These are phyloP conservation scores for Ophiosphaerella herpotricha DNA, from an alignment of 2,329 filamentous ascomycete genomes.

Conservation along the genomic window DNA sequence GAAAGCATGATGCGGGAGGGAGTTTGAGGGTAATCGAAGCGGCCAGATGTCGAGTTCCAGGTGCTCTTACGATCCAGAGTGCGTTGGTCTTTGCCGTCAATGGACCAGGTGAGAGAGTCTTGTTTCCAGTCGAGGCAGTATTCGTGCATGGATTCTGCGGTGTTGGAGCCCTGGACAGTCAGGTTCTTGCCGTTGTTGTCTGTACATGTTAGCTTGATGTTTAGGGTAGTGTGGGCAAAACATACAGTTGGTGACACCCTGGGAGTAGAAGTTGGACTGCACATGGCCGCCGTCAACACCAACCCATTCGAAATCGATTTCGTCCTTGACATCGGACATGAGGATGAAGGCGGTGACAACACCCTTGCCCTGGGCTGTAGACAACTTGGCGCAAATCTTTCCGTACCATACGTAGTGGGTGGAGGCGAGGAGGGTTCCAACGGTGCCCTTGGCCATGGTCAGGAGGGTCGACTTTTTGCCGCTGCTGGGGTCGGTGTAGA, in stretches of 20 bases:
- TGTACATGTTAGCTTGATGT: conserved; percentile 44
- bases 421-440: conserved; percentile 83
- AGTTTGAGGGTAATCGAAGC: conserved; percentile 88
- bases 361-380: conserved; percentile 81
- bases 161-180: conserved; percentile 61
- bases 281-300: conserved; percentile 76
- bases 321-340: conserved; percentile 93
- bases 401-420: conserved; percentile 97
- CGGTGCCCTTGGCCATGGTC: conserved; percentile 85
- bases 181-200: conserved; percentile 78
- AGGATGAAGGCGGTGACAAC: conserved; percentile 98
- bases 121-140: conserved; percentile 95
- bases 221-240: conserved; percentile 10
- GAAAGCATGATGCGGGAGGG: conserved; percentile 90
- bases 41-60: conserved; percentile 81
- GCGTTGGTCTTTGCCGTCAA: conserved; percentile 80
- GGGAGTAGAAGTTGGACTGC: conserved; percentile 97
- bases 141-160: conserved; percentile 76
- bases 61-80: conserved; percentile 76
- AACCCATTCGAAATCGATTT: conserved; percentile 96
- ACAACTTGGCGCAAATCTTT: conserved; percentile 82
- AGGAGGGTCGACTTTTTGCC: conserved; percentile 63
- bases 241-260: conserved; percentile 90
- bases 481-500: conserved; percentile 59
- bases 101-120: conserved; percentile 81